Evolutionary conservation across 306 rosid species (phyloP).

Genomic region (Gleditsia sinensis): DNA sequence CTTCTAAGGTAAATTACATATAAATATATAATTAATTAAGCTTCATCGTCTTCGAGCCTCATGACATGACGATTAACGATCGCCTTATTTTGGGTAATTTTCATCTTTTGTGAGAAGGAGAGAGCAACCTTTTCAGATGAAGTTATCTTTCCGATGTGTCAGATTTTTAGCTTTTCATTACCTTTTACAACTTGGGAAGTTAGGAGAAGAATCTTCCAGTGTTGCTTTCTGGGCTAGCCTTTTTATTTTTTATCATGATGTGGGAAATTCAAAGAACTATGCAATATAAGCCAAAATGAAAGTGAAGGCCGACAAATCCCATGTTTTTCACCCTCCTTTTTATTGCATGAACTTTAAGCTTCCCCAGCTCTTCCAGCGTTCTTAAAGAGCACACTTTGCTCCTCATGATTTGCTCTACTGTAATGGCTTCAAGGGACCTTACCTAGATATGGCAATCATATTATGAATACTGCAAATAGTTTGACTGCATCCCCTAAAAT

Average conservation of each 20-base stretch:
- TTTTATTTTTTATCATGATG: too few relatives aligned
- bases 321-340: too few relatives aligned
- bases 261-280: background rate
- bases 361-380: background rate
- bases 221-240: background rate
- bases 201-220: background rate
- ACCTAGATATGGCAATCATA: background rate
- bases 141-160: background rate
- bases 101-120: too few relatives aligned
- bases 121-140: background rate
- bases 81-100: too few relatives aligned
- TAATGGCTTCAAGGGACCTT: background rate
- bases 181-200: too few relatives aligned
- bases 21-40: too few relatives aligned
- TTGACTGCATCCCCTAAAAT: background rate
- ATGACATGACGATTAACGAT: too few relatives aligned
- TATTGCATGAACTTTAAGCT: background rate
- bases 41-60: background rate
- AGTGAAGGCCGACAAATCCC: background rate
- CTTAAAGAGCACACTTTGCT: background rate
- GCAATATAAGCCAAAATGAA: background rate
- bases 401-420: background rate
- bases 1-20: conserved; percentile 80
- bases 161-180: too few relatives aligned
- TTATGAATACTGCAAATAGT: background rate